A percentile compares a stretch with the other conserved stretches of the same genome.
Conservation (phyloP, 2,329 filamentous ascomycete genomes). For the Fusarium pseudograminearum region DNA sequence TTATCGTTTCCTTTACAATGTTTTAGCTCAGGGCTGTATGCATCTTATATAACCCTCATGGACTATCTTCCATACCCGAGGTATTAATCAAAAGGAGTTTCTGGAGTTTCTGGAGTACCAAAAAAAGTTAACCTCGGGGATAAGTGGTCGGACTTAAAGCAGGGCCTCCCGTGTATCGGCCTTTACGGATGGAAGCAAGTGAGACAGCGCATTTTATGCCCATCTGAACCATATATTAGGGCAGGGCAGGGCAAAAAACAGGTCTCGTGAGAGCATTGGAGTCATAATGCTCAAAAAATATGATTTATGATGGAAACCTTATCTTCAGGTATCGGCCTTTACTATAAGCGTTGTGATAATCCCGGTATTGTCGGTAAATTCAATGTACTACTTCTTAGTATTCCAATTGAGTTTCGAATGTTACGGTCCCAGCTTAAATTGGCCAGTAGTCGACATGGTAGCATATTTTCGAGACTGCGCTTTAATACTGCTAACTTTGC, state of each 20-base stretch:
- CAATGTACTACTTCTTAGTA: neutral
- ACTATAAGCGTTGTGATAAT: neutral
- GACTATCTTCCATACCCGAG: fast-evolving
- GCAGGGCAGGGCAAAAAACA: too few relatives aligned
- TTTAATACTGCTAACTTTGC: neutral
- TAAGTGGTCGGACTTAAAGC: conserved; percentile 14
- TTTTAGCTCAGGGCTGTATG: fast-evolving
- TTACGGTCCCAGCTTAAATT: neutral
- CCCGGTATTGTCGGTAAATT: neutral
- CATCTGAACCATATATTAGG: too few relatives aligned
- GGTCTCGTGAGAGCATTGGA: too few relatives aligned
- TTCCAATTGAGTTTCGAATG: neutral
- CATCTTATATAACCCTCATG: neutral
- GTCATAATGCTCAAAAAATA: too few relatives aligned
- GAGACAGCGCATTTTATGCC: too few relatives aligned
- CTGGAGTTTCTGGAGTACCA: neutral
- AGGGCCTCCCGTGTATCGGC: neutral
- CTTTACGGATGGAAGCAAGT: too few relatives aligned
- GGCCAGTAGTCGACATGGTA: neutral
- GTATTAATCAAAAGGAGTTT: neutral
- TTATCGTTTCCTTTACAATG: neutral
- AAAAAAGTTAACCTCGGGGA: conserved; percentile 1
- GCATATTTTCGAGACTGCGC: too few relatives aligned
- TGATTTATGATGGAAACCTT: too few relatives aligned
- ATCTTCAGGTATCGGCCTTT: neutral